Evolutionary conservation across 495 filamentous ascomycete species (phyloP).

Genomic region (Aspergillus bertholletiae): DNA sequence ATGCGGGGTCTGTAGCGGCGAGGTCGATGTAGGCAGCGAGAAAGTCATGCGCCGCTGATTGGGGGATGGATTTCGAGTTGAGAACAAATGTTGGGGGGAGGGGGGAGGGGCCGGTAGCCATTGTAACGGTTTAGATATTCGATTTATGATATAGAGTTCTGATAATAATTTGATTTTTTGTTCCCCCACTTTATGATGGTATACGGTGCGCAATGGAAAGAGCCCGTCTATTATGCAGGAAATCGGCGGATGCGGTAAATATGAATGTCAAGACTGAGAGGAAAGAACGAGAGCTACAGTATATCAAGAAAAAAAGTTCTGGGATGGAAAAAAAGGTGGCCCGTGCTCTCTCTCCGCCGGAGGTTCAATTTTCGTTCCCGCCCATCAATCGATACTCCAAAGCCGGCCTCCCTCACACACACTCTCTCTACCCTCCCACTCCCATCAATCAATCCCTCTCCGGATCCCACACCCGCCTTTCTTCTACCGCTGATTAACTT

Average conservation of each 20-base stretch:
- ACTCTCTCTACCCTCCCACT: too few relatives aligned
- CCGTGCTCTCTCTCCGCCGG: conserved; percentile 31
- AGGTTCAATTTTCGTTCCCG: conserved; percentile 39
- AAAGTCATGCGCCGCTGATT: conserved; percentile 50
- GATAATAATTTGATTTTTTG: neutral
- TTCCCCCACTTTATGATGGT: neutral
- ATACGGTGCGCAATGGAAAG: neutral
- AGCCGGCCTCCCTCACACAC: too few relatives aligned
- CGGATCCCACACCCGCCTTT: too few relatives aligned
- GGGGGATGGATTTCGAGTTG: conserved; percentile 42
- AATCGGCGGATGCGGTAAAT: too few relatives aligned
- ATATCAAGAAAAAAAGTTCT: conserved; percentile 10
- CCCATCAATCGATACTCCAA: too few relatives aligned
- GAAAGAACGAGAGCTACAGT: too few relatives aligned
- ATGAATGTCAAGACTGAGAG: too few relatives aligned
- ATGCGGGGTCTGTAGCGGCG: conserved; percentile 52
- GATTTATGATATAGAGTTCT: neutral
- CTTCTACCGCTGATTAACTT: too few relatives aligned
- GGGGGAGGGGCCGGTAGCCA: conserved; percentile 41
- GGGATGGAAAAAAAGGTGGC: conserved; percentile 7
- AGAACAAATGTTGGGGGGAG: conserved; percentile 45
- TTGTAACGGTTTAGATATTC: conserved; percentile 20
- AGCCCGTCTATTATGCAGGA: too few relatives aligned
- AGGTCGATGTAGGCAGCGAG: conserved; percentile 56
- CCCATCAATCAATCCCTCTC: too few relatives aligned